These are phyloP conservation scores for Sugiyamaella sp. DNA, from an alignment of 1,139 yeast genomes.

Conservation along the genomic window DNA sequence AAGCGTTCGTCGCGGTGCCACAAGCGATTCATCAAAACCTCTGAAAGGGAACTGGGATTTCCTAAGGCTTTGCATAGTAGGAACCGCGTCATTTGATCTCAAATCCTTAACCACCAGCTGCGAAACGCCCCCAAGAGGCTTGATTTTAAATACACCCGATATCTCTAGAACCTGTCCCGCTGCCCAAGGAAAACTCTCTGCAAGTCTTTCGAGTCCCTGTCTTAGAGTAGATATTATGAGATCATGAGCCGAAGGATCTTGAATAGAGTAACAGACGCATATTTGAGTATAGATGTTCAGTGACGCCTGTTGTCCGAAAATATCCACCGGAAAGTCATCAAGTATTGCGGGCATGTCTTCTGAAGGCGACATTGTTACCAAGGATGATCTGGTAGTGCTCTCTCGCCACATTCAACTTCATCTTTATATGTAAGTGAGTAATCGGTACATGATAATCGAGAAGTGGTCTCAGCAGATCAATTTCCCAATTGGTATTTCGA, in stretches of 20 bases:
- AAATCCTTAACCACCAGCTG: conserved; percentile 23
- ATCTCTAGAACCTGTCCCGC: conserved; percentile 26
- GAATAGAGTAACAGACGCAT: conserved; percentile 11
- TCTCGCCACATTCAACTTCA: too few species aligned
- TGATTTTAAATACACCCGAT: conserved; percentile 19
- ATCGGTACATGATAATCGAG: too few species aligned
- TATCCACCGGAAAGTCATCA: conserved; percentile 12
- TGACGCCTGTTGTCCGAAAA: conserved; percentile 21
- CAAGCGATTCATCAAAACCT: conserved; percentile 26
- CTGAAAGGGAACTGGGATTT: conserved; percentile 24
- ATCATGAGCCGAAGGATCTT: neutral
- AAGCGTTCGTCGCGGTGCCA: conserved; percentile 25
- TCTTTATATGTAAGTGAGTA: too few species aligned
- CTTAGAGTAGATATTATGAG: conserved; percentile 11
- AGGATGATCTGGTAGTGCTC: too few species aligned
- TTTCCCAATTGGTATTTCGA: too few species aligned
- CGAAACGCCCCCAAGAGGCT: conserved; percentile 12
- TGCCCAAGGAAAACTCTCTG: conserved; percentile 26
- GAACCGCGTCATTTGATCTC: conserved; percentile 13
- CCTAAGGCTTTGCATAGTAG: conserved; percentile 20
- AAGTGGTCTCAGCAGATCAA: neutral
- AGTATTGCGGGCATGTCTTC: neutral
- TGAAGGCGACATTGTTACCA: neutral
- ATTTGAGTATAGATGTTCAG: conserved; percentile 25
- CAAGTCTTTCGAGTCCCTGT: conserved; percentile 22